These are phyloP conservation scores for Ophiostoma quercus DNA, from an alignment of 2,329 filamentous ascomycete genomes.

Conservation along the genomic window DNA sequence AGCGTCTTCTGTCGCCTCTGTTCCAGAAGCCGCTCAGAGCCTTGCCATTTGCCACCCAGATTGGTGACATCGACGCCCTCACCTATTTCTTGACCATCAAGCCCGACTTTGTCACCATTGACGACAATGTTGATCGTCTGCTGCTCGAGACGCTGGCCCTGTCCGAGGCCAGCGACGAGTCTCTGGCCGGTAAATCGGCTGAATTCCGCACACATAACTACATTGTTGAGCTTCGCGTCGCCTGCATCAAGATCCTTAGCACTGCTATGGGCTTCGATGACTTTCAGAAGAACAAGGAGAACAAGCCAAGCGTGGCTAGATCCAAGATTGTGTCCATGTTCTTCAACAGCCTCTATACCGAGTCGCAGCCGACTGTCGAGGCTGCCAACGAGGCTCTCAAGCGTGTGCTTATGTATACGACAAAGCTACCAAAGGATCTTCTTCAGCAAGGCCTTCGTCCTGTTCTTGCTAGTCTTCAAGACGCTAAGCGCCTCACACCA, in stretches of 20 bases:
- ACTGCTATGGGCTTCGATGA: slow-evolving; percentile 92
- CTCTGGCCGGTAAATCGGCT: slow-evolving; percentile 81
- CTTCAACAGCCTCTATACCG: slow-evolving; percentile 95
- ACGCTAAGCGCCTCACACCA: slow-evolving; percentile 82
- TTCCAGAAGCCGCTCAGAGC: slow-evolving; percentile 93
- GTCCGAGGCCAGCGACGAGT: slow-evolving; percentile 91
- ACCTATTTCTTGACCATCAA: slow-evolving; percentile 91
- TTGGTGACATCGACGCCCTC: slow-evolving; percentile 96
- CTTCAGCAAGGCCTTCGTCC: slow-evolving; percentile 89
- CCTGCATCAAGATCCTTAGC: slow-evolving; percentile 87
- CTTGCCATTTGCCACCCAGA: slow-evolving; percentile 89
- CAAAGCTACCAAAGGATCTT: slow-evolving; percentile 90
- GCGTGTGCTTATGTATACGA: slow-evolving; percentile 79
- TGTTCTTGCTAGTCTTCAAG: slow-evolving; percentile 93
- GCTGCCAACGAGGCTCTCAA: slow-evolving; percentile 88
- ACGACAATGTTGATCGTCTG: slow-evolving; percentile 82
- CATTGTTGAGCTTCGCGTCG: slow-evolving; percentile 85
- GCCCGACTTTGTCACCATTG: slow-evolving; percentile 82
- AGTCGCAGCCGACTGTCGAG: slow-evolving; percentile 85
- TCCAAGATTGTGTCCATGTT: slow-evolving; percentile 85
- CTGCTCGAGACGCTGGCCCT: slow-evolving; percentile 90
- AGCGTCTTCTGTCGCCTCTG: slow-evolving; percentile 81
- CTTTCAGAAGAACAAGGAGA: slow-evolving; percentile 70
- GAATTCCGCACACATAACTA: slow-evolving; percentile 95
- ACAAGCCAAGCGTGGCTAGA: slow-evolving; percentile 47